phyloP scores from a whole-genome alignment of 2,329 filamentous ascomycete genomes.

The Xylariales sp. region DNA sequence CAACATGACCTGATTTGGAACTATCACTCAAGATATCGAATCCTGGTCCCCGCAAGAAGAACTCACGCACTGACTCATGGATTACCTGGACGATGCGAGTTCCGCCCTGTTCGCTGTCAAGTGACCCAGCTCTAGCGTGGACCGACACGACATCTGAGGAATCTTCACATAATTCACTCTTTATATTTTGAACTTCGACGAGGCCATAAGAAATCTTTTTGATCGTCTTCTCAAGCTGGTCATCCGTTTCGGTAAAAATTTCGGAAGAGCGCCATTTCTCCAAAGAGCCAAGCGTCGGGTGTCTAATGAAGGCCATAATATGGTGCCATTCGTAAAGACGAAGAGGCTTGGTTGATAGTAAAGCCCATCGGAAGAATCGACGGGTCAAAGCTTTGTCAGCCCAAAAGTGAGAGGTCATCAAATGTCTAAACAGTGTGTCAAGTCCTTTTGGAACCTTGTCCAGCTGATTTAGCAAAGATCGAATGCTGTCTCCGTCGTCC shows the following conservation, averaged over 20 bases:
- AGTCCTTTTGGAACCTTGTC: not conserved
- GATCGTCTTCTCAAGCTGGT: not conserved
- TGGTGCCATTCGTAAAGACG: conserved; percentile 1
- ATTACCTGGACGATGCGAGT: conserved; percentile 43
- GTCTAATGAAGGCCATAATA: not conserved
- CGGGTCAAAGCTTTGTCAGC: not conserved
- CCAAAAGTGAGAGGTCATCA: not conserved
- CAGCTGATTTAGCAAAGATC: not conserved
- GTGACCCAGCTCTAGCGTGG: not conserved
- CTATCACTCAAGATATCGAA: not conserved
- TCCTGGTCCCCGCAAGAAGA: conserved; percentile 23
- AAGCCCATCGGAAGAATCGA: conserved; percentile 1
- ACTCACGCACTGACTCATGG: conserved; percentile 46
- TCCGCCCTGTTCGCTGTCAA: conserved; percentile 31
- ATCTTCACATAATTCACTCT: too few species aligned
- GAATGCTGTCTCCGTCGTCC: not conserved
- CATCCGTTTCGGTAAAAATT: not conserved
- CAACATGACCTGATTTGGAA: not conserved
- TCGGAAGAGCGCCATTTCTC: not conserved
- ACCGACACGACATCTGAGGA: not conserved
- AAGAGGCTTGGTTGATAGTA: not conserved
- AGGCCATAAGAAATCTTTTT: not conserved
- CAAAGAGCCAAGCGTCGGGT: not conserved
- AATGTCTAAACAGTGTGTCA: not conserved
- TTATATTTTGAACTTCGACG: not conserved